Conservation (phyloP, 2,329 filamentous ascomycete genomes). For the Torrubiella hemipterigena region DNA sequence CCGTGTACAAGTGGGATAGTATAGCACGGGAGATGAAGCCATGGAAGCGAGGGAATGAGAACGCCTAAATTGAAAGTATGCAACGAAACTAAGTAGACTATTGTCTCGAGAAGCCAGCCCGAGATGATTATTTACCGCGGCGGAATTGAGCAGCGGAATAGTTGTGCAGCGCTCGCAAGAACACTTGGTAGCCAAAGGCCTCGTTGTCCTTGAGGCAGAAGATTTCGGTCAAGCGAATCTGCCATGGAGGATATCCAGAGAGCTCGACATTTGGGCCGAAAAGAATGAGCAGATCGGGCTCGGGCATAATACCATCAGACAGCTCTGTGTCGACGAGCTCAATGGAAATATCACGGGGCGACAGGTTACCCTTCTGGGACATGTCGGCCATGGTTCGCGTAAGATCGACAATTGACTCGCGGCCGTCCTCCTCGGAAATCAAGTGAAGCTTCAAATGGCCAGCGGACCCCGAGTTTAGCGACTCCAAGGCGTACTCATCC, state of each 20-base stretch:
- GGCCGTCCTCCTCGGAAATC: constrained; percentile 77
- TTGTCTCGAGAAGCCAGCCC: constrained; percentile 7
- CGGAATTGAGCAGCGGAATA: constrained; percentile 84
- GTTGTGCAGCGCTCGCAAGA: constrained; percentile 71
- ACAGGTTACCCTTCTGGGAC: constrained; percentile 80
- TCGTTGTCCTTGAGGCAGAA: constrained; percentile 68
- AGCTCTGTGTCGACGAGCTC: constrained; percentile 88
- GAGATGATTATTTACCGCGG: constrained; percentile 47
- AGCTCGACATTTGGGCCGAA: constrained; percentile 78
- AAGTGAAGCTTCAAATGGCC: constrained; percentile 54
- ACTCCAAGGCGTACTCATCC: constrained; percentile 20
- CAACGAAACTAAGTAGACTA: background rate
- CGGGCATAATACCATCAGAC: constrained; percentile 63
- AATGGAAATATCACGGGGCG: constrained; percentile 66
- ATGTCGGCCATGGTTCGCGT: constrained; percentile 92
- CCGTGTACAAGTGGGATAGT: constrained; percentile 56
- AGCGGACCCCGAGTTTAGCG: constrained; percentile 15
- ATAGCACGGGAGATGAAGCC: constrained; percentile 34
- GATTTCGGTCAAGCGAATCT: constrained; percentile 88
- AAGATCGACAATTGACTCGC: constrained; percentile 88
- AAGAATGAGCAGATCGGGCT: constrained; percentile 80
- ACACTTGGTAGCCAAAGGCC: constrained; percentile 87
- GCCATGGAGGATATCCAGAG: constrained; percentile 93
- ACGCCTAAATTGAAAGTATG: background rate
- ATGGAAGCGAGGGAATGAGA: constrained; percentile 15